These are phyloP conservation scores for Ogataea neopini DNA, from an alignment of 805 yeast genomes.

Conservation along the genomic window DNA sequence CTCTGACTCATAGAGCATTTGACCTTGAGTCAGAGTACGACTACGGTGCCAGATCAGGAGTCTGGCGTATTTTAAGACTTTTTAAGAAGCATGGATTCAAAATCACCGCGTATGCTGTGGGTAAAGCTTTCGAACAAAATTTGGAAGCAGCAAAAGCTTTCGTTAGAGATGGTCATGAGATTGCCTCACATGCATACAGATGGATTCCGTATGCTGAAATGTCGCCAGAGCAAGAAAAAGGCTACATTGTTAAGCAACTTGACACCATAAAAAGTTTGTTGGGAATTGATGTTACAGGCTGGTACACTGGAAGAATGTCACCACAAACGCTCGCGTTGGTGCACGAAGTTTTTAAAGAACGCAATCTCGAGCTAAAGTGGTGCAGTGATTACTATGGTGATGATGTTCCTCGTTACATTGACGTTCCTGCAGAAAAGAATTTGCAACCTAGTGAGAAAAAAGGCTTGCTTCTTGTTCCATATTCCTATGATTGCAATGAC, in stretches of 20 bases:
- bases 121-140: slow-evolving; percentile 39
- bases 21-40: slow-evolving; percentile 23
- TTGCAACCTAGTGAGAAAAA: slow-evolving; percentile 22
- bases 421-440: slow-evolving; percentile 32
- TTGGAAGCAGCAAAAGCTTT: slow-evolving; percentile 38
- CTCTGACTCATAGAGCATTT: slow-evolving; percentile 16
- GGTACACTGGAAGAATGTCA: slow-evolving; percentile 40
- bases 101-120: slow-evolving; percentile 41
- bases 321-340: slow-evolving; percentile 36
- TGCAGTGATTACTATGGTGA: slow-evolving; percentile 39
- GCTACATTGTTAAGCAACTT: slow-evolving; percentile 34
- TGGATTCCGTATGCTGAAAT: slow-evolving; percentile 38
- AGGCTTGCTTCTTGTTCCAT: slow-evolving; percentile 32
- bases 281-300: slow-evolving; percentile 38
- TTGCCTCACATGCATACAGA: slow-evolving; percentile 40
- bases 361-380: slow-evolving; percentile 36
- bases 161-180: slow-evolving; percentile 40
- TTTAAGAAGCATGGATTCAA: slow-evolving; percentile 35
- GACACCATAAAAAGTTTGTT: slow-evolving; percentile 33
- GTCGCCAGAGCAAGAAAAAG: slow-evolving; percentile 37
- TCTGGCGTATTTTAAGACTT: slow-evolving; percentile 32
- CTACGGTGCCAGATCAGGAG: slow-evolving; percentile 21
- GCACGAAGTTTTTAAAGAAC: slow-evolving; percentile 36
- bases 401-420: slow-evolving; percentile 40
- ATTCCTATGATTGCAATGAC: slow-evolving; percentile 31